Evolutionary conservation across 179 eudicot genomes (phyloP).

Genomic region (Camellia oleifera): DNA sequence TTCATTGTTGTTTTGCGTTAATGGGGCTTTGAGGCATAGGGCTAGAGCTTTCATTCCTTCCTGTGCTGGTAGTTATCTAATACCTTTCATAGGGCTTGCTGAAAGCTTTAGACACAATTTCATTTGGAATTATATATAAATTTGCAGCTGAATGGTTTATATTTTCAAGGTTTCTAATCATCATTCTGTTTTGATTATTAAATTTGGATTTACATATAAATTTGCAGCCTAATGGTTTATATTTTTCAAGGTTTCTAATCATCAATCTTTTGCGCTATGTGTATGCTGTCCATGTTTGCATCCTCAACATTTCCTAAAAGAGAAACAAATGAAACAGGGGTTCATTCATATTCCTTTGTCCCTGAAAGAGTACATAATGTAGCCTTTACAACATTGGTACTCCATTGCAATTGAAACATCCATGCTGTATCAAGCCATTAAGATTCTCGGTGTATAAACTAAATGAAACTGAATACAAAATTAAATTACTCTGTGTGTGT

Average conservation of each 20-base stretch:
- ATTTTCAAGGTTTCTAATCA: too few relatives aligned
- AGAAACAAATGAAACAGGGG: background rate
- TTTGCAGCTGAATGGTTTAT: too few relatives aligned
- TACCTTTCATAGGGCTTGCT: too few relatives aligned
- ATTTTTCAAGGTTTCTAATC: background rate
- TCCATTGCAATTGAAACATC: background rate
- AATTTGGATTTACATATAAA: too few relatives aligned
- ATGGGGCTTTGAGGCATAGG: too few relatives aligned
- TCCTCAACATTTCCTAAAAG: background rate
- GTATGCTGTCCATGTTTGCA: background rate
- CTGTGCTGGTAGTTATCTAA: too few relatives aligned
- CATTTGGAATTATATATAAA: too few relatives aligned
- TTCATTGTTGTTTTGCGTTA: too few relatives aligned
- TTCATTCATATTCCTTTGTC: background rate
- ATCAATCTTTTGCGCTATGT: background rate
- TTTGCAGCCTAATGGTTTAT: background rate
- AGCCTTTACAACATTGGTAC: background rate
- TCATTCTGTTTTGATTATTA: too few relatives aligned
- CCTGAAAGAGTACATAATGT: background rate
- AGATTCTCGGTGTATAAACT: background rate
- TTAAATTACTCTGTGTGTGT: background rate
- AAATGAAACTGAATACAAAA: background rate
- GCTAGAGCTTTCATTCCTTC: too few relatives aligned
- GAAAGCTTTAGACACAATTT: too few relatives aligned
- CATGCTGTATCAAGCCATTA: background rate